These are phyloP conservation scores for Pseudisothecium myosuroides DNA, from an alignment of 225 moss, liverwort and hornwort species.

Conservation along the genomic window DNA sequence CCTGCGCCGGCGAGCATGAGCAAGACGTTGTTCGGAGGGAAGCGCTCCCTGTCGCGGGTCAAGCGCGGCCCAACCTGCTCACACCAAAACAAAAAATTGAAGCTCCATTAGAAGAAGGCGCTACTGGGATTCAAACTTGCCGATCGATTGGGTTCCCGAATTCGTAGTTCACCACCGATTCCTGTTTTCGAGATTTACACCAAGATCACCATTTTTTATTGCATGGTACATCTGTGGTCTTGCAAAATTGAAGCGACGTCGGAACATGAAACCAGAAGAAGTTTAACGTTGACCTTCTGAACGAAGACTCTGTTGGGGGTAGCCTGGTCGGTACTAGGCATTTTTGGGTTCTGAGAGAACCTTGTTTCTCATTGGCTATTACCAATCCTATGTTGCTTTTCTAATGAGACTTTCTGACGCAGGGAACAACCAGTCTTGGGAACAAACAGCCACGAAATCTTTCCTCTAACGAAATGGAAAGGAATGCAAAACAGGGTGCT, in stretches of 20 bases:
- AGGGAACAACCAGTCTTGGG: too few relatives aligned
- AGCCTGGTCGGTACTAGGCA: not conserved
- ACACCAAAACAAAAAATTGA: not conserved
- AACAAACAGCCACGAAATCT: not conserved
- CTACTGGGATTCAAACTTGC: not conserved
- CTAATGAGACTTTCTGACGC: not conserved
- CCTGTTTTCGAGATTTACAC: not conserved
- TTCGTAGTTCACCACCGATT: not conserved
- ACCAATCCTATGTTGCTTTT: not conserved
- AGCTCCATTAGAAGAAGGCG: not conserved
- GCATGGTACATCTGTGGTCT: not conserved
- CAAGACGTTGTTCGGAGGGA: constrained; percentile 46
- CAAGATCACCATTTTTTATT: not conserved
- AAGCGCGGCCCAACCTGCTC: constrained; percentile 39
- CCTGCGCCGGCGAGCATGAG: constrained; percentile 49
- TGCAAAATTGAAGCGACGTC: not conserved
- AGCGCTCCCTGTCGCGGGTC: constrained; percentile 36
- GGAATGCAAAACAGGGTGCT: not conserved
- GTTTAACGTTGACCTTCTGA: not conserved
- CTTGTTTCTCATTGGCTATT: not conserved
- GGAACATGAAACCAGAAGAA: not conserved
- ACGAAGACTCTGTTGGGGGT: not conserved
- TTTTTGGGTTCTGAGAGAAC: not conserved
- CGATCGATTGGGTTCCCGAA: not conserved
- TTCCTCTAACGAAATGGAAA: not conserved